Evolutionary conservation across 345 rosid species (phyloP), one percentile per base, ranked within the genome.

Genomic region (Turritis glabra): DNA sequence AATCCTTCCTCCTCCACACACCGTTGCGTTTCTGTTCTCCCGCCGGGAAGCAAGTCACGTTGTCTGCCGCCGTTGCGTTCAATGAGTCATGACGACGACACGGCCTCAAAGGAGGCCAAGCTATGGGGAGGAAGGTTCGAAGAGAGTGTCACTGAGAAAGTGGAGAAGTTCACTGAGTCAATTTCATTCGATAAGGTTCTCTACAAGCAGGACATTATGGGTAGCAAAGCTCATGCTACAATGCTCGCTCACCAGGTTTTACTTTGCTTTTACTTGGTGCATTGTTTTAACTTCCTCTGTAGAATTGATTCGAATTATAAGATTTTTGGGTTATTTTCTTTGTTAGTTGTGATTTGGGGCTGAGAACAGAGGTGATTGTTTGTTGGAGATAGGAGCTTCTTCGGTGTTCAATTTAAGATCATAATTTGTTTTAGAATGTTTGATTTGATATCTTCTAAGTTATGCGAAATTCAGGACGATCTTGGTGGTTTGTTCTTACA

Each of bases 81-180:
- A 77, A 84, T 82, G 85, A 80, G 72, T 60, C 76, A 76, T 17
- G 69, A 76, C 23, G 67, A 72, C 6, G 83, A 75, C 7, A 23
- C 69, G 6, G 75, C 77, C 48, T 71, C 81, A n/a, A 92, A 89
- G 77, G 97, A 95, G 86, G 70, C 61, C 21, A 95, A 95, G 88
- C 83, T 95, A 5, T 95, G 98, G 97, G 99, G 99, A 1, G 99
- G 99, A 12, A 87, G 99, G 76, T 95, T 95, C 77, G 86, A 95
- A 65, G 96, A 89, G 88, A 85, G 90, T 60, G 97, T 92, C 21
- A 89, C 98, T 1, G 89, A 83, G 52, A 72, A 69, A 10, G 99
- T 95, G 10, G 99, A 95, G 90, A 87, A 83, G 80, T 95, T 95
- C 82, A 95, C 97, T 0, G 99, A 95, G 75, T 95, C 97, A 18